Evolutionary conservation across 2,329 filamentous ascomycete genomes (phyloP).

Genomic region (Davidsoniella neocaledoniae): DNA sequence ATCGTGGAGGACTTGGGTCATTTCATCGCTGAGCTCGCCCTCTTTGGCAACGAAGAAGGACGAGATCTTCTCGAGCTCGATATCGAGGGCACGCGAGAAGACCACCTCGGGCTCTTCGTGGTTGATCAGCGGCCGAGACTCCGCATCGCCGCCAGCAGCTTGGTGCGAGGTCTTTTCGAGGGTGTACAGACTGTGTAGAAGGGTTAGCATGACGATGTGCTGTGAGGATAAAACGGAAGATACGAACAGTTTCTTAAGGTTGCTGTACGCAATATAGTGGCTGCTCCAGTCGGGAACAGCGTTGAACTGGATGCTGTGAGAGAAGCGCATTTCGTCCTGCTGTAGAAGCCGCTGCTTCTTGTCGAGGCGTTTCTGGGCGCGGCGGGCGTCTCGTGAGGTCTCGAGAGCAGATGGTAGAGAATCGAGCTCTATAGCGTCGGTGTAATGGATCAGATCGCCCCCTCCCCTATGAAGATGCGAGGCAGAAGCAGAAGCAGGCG

Average conservation of each 20-base stretch:
- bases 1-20: slow-evolving; percentile 60
- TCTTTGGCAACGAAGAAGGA: slow-evolving; percentile 87
- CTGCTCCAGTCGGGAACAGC: slow-evolving; percentile 99
- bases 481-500: slow-evolving; percentile 5
- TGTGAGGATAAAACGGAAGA: too few relatives aligned
- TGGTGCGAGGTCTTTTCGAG: slow-evolving; percentile 63
- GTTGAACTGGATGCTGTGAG: slow-evolving; percentile 98
- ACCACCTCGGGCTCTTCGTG: slow-evolving; percentile 61
- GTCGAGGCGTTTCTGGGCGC: slow-evolving; percentile 32
- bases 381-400: slow-evolving; percentile 19
- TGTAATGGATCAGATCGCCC: slow-evolving; percentile 4
- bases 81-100: slow-evolving; percentile 67
- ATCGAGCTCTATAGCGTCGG: slow-evolving; percentile 26
- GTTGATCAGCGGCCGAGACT: slow-evolving; percentile 68
- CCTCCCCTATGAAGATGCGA: slow-evolving; percentile 11
- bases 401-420: slow-evolving; percentile 16
- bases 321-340: slow-evolving; percentile 95
- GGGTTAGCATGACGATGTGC: neutral
- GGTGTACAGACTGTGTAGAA: slow-evolving; percentile 61
- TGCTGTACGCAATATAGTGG: slow-evolving; percentile 96
- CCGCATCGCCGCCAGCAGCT: slow-evolving; percentile 48
- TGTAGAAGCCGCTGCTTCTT: slow-evolving; percentile 57
- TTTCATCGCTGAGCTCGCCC: slow-evolving; percentile 66
- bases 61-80: slow-evolving; percentile 85
- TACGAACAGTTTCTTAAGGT: slow-evolving; percentile 86